Base-by-base conservation (phyloP, 192 early-diverging fungal genomes). In the Mortierella claussenii region DNA sequence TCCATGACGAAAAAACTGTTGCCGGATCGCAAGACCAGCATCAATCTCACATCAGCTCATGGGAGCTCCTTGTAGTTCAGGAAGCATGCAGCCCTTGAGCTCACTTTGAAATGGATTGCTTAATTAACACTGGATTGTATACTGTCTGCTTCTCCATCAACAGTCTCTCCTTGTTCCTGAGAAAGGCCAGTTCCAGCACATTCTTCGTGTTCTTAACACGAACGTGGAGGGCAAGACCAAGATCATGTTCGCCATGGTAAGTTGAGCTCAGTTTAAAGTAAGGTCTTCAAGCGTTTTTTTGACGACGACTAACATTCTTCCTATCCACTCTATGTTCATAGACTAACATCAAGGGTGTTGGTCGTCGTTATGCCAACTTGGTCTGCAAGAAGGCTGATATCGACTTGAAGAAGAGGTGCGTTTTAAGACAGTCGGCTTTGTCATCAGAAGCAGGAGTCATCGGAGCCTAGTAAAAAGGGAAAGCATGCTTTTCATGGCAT, bases 371-470 rank as follows among this genome's bases (percentile, higher is more conserved):
- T 87, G 89, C 97, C 83, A 99, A 97, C 94, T 79, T 99, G 75
- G 95, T 96, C 57, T 95, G 93, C 89, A 99, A 99, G 93, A 99
- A 99, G 91, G 97, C 97, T 57, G 97, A 99, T 85, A 87, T 99
- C 59, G 97, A 99, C 85, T 82, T 97, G 69, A 90, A 73, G 87
- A 99, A 99, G 91, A 92, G 94, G 92, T 92, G 64, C 73, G 64
- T 66, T 24, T 11, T 12, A 8, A 4, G 10, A 28, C 4, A 6
- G 20, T 15, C 20, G 6, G 7, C 6, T 48, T 6, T 15, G 8
- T 51, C 9, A 28, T 27, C 9, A 12, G 28, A 5, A 51, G 45
- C 21, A 46, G 15, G 18, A n/a, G 45, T 13, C 43, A 45, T 9
- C 43, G 20, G 13, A 4, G 17, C 2, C 20, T 45, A 45, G n/a